These are phyloP conservation scores for Lentinula raphanica DNA, from an alignment of 768 basidiomycete species.

Conservation along the genomic window DNA sequence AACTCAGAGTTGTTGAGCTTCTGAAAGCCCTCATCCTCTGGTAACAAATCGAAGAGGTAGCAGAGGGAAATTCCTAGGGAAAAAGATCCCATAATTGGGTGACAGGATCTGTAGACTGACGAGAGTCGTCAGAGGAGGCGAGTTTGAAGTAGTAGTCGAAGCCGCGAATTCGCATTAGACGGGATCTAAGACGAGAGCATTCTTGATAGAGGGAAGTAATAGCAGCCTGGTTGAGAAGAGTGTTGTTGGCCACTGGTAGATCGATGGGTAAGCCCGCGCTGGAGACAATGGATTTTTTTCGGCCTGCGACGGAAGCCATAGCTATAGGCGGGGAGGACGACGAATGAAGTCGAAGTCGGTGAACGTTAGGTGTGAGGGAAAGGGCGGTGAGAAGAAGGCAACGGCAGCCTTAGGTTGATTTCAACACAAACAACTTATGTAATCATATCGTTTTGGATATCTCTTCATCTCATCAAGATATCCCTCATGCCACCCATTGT, in stretches of 20 bases:
- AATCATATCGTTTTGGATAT: background rate
- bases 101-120: constrained; percentile 87
- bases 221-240: constrained; percentile 88
- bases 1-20: constrained; percentile 63
- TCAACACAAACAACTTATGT: background rate
- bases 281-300: constrained; percentile 77
- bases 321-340: constrained; percentile 12
- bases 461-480: background rate
- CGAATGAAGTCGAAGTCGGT: constrained; percentile 1
- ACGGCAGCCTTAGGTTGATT: background rate
- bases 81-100: constrained; percentile 93
- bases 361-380: background rate
- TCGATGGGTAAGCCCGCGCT: constrained; percentile 64
- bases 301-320: constrained; percentile 56
- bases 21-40: constrained; percentile 52
- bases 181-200: constrained; percentile 72
- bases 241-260: constrained; percentile 72
- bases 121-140: constrained; percentile 50
- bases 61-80: constrained; percentile 90
- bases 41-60: constrained; percentile 92
- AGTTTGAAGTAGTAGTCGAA: constrained; percentile 69
- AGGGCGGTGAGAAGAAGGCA: background rate
- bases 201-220: constrained; percentile 90
- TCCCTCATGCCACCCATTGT: background rate
- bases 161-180: constrained; percentile 72